A percentile compares a stretch with the other conserved stretches of the same genome.
phyloP scores from a whole-genome alignment of 2,329 filamentous ascomycete species.

The Dactylellina sp. region DNA sequence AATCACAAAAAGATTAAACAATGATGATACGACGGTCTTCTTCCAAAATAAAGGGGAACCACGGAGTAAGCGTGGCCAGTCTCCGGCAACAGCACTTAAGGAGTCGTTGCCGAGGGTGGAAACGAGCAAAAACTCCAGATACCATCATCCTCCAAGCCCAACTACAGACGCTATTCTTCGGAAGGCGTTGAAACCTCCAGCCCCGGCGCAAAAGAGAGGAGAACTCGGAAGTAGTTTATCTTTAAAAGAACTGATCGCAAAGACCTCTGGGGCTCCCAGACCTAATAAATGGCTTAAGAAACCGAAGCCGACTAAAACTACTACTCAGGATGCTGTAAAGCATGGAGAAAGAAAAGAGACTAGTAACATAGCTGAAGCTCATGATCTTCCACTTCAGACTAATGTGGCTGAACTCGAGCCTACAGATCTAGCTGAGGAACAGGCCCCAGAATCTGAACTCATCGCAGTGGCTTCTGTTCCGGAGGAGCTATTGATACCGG shows the following conservation, averaged over 20 bases:
- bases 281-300: slow-evolving; percentile 8
- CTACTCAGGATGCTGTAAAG: neutral
- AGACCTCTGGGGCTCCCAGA: slow-evolving; percentile 13
- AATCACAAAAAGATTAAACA: slow-evolving; percentile 17
- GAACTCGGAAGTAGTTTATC: slow-evolving; percentile 32
- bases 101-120: slow-evolving; percentile 41
- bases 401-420: neutral
- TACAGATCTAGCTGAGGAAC: neutral
- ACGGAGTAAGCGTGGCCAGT: slow-evolving; percentile 9
- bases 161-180: slow-evolving; percentile 41
- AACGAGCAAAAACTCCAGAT: neutral
- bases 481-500: neutral
- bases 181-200: slow-evolving; percentile 27
- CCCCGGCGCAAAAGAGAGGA: slow-evolving; percentile 10
- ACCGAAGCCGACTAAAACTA: neutral
- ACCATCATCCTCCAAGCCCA: slow-evolving; percentile 30
- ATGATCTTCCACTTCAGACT: neutral
- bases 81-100: slow-evolving; percentile 51
- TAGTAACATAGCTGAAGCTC: neutral
- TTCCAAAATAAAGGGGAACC: slow-evolving; percentile 22
- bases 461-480: neutral
- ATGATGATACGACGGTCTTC: slow-evolving; percentile 30
- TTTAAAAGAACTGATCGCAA: slow-evolving; percentile 45
- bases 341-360: neutral
- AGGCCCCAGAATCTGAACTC: neutral